Conservation (phyloP, 2,329 filamentous ascomycete genomes). For the Fusarium palustre region DNA sequence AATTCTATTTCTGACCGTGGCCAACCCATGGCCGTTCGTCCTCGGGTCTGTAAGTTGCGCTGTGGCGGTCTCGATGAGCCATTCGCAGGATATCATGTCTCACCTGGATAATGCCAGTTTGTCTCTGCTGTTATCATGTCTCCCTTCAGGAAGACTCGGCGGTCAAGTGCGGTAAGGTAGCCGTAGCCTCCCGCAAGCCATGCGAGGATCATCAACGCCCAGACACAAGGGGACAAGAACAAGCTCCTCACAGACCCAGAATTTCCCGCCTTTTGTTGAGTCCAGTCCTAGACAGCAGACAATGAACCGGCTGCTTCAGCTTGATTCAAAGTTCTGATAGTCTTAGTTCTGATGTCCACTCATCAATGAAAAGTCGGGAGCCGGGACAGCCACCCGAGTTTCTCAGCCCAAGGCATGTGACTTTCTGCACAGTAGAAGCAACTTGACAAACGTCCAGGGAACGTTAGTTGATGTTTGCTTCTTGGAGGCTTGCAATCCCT, state of each 20-base stretch:
- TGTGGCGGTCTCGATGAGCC: slow-evolving; percentile 46
- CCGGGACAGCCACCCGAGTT: slow-evolving; percentile 40
- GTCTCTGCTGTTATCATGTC: slow-evolving; percentile 31
- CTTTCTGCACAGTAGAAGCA: slow-evolving; percentile 15
- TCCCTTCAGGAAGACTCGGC: slow-evolving; percentile 42
- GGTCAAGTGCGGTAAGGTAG: slow-evolving; percentile 23
- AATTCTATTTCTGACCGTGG: slow-evolving; percentile 21
- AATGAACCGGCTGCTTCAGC: slow-evolving; percentile 33
- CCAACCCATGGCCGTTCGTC: slow-evolving; percentile 36
- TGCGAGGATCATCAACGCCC: slow-evolving; percentile 24
- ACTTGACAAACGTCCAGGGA: slow-evolving; percentile 14
- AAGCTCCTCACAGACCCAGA: slow-evolving; percentile 25
- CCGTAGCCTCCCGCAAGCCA: slow-evolving; percentile 18
- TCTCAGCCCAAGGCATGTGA: slow-evolving; percentile 32
- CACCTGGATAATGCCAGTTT: slow-evolving; percentile 32
- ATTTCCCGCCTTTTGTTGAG: slow-evolving; percentile 34
- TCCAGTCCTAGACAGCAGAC: slow-evolving; percentile 1
- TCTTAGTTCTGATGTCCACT: slow-evolving; percentile 28
- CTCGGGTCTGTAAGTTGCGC: slow-evolving; percentile 40
- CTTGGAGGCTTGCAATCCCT: slow-evolving; percentile 10
- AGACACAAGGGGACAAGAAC: slow-evolving; percentile 14
- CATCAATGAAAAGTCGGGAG: slow-evolving; percentile 29
- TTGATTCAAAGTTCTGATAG: slow-evolving; percentile 38
- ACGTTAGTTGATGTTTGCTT: slow-evolving; percentile 28
- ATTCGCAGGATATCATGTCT: slow-evolving; percentile 45